Evolutionary conservation across 169 alveolate genomes (phyloP), one percentile per base, ranked within the genome.

Genomic region (Babesia bigemina): DNA sequence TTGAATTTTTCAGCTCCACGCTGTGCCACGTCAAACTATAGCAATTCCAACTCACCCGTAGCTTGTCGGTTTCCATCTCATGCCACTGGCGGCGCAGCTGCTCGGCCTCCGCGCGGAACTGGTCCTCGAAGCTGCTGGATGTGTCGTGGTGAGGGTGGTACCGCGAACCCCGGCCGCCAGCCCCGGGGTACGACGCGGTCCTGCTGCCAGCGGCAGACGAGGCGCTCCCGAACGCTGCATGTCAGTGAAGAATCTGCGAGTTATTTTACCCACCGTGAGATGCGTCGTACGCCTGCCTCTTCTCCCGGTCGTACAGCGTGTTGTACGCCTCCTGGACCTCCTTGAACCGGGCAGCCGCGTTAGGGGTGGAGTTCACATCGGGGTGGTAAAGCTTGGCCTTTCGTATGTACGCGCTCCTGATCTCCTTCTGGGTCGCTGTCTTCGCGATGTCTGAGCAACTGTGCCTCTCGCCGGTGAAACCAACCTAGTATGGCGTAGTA

Each of bases 321-420:
- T 91, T 89, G 73, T 94, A 94, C 12, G 97, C 97, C 71, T 93
- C 95, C 56, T 88, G 93, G 53, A 94, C 91, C 86, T 91, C 93
- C 79, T 92, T 94, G 81, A 94, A 94, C 69, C 92, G 90, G 33
- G 91, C 60, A 21, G 91, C 86, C 33, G 94, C 92, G 42, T 92
- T 92, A 36, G 94, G 91, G 42, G 92, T 90, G 48, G 90, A 74
- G 74, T 92, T 91, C 70, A 91, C 70, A 84, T 96, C 98, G 11
- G 98, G 98, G 57, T 96, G 98, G 70, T 92, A 92, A 82, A 92
- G 85, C 78, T 93, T 93, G 17, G 96, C 98, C 91, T 92, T 91
- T 74, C 87, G 87, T 70, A 95, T 92, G 72, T 93, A 95, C 21
- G 98, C 98, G 65, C 85, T 85, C 77, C 96, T 91, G 55, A 95